Conservation (phyloP, 2,329 filamentous ascomycete species). For the Orbilia blumenaviensis region DNA sequence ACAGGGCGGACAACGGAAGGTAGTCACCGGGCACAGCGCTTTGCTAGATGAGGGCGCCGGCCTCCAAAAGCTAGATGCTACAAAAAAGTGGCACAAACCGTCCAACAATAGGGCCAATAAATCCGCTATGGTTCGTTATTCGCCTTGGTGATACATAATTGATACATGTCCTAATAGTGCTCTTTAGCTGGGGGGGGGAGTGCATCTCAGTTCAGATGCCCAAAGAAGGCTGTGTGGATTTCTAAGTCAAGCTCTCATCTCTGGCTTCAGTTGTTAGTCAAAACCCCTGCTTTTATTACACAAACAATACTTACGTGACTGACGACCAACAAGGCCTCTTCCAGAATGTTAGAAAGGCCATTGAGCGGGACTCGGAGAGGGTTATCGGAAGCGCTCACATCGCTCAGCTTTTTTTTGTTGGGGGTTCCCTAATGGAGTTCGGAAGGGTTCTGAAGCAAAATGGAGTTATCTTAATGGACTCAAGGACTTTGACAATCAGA, state of each 20-base stretch:
- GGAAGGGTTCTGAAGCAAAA: constrained; percentile 79
- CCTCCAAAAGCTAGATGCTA: constrained; percentile 86
- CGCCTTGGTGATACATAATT: background rate
- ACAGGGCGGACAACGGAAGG: constrained; percentile 75
- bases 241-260: constrained; percentile 92
- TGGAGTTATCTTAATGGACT: constrained; percentile 66
- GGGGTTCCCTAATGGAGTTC: constrained; percentile 84
- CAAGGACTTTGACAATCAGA: constrained; percentile 59
- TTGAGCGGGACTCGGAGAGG: constrained; percentile 87
- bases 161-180: background rate
- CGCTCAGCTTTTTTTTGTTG: constrained; percentile 88
- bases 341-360: constrained; percentile 81
- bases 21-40: constrained; percentile 87
- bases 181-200: background rate
- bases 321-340: constrained; percentile 65
- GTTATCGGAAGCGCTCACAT: constrained; percentile 75
- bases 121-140: background rate
- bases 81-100: constrained; percentile 89
- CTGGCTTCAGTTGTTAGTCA: constrained; percentile 76
- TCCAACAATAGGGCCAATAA: constrained; percentile 52
- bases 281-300: constrained; percentile 65
- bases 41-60: constrained; percentile 76
- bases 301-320: background rate
- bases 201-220: constrained; percentile 74
- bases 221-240: constrained; percentile 80